Percentiles rank a stretch among this genome's conserved stretches.
Evolutionary conservation across 2,329 filamentous ascomycete genomes (phyloP).

Genomic region (Fusarium verrucosum): DNA sequence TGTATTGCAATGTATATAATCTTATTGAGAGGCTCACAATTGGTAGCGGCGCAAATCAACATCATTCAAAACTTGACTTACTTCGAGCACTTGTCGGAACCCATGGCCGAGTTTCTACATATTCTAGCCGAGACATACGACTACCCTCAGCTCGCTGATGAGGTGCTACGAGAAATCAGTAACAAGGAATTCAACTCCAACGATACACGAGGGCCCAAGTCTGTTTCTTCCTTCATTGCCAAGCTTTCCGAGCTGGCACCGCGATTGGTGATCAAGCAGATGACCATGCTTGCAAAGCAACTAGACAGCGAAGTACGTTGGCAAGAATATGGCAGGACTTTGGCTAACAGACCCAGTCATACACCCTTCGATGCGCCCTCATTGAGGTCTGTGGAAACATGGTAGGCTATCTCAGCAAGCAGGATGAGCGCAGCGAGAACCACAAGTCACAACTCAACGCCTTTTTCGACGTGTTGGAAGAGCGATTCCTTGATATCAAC

Average conservation of each 20-base stretch:
- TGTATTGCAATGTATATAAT: not conserved
- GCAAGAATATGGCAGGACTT: rapidly evolving
- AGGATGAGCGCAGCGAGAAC: conserved; percentile 90
- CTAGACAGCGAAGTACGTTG: conserved; percentile 84
- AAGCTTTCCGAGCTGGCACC: conserved; percentile 93
- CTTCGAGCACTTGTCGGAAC: conserved; percentile 97
- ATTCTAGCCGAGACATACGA: conserved; percentile 98
- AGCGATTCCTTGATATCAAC: conserved; percentile 95
- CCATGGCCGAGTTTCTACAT: conserved; percentile 97
- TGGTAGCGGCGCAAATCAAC: conserved; percentile 88
- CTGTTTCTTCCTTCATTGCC: conserved; percentile 90
- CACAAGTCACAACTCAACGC: conserved; percentile 95
- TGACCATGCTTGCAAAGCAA: conserved; percentile 93
- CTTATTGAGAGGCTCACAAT: conserved; percentile 41
- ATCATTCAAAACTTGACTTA: conserved; percentile 98
- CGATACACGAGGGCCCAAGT: conserved; percentile 94
- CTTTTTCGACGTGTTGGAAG: conserved; percentile 96
- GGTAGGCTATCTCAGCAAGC: conserved; percentile 87
- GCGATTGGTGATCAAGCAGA: conserved; percentile 93
- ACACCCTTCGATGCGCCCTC: conserved; percentile 90
- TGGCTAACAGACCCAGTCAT: conserved; percentile 67
- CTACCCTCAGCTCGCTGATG: conserved; percentile 92
- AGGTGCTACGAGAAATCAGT: conserved; percentile 91
- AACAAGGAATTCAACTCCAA: conserved; percentile 99
- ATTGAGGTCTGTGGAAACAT: conserved; percentile 98